Conservation (phyloP, 2,329 filamentous ascomycete species). For the Stylonectria norvegica region DNA sequence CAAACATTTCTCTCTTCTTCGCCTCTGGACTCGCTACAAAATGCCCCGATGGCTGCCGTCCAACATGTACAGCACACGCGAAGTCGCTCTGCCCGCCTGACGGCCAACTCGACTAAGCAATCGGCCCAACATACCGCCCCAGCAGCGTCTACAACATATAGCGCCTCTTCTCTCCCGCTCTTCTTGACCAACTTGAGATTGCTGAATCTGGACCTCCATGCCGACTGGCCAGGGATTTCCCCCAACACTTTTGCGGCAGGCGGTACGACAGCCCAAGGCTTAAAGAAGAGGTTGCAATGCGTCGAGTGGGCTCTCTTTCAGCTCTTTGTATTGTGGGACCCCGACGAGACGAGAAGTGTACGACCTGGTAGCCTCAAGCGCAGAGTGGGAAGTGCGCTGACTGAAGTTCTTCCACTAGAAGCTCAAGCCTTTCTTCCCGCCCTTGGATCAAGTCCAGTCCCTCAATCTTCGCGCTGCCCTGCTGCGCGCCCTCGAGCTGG, state of each 20-base stretch:
- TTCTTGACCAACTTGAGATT: slow-evolving; percentile 84
- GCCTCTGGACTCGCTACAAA: too few species aligned
- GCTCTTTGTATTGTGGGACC: slow-evolving; percentile 81
- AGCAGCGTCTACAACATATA: slow-evolving; percentile 5
- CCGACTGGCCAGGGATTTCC: slow-evolving; percentile 79
- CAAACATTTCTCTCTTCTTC: too few species aligned
- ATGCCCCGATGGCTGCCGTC: slow-evolving; percentile 25
- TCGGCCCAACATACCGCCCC: slow-evolving; percentile 9
- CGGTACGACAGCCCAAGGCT: slow-evolving; percentile 64
- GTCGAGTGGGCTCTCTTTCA: slow-evolving; percentile 92
- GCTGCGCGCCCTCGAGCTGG: slow-evolving; percentile 73
- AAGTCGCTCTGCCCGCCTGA: slow-evolving; percentile 26
- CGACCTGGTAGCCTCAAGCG: slow-evolving; percentile 17
- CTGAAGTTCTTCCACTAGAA: slow-evolving; percentile 61
- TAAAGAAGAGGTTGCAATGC: slow-evolving; percentile 77
- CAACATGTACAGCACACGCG: slow-evolving; percentile 25
- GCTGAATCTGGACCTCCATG: slow-evolving; percentile 69
- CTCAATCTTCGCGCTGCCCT: slow-evolving; percentile 83
- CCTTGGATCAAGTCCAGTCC: slow-evolving; percentile 84
- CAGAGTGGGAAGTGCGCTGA: too few species aligned
- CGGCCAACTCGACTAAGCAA: slow-evolving; percentile 23
- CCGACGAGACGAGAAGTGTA: slow-evolving; percentile 70
- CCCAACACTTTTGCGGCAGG: slow-evolving; percentile 62
- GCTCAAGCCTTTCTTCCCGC: slow-evolving; percentile 85
- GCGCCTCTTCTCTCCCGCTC: slow-evolving; percentile 29